Base-by-base conservation (phyloP, 2,329 filamentous ascomycete genomes). In the Claviceps africana region DNA sequence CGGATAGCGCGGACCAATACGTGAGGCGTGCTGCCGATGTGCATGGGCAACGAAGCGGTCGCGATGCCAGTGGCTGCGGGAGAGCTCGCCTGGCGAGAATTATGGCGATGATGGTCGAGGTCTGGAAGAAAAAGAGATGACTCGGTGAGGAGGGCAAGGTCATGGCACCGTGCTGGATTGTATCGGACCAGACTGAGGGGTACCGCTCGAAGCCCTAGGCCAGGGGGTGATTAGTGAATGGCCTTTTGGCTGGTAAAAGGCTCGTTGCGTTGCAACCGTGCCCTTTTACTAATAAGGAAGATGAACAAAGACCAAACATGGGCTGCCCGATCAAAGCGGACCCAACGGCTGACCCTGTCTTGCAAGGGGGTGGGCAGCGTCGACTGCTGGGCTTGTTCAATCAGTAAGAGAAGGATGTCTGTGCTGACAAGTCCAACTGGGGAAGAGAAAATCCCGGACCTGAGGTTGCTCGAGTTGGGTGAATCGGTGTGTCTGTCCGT, bases 171-270 rank as follows among this genome's bases (percentile, higher is more conserved):
- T 68, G 64, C 65, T 69, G 65, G 65, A 66, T 64, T 67, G 65
- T 68, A 67, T 68, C 63, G 65, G 56, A 64, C 63, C 66, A 65
- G 65, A 68, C 64, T 67, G 66, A 69, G 67, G 67, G 67, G 66
- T 68, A 67, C 62, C 42, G 40, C 33, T 46, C 40, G n/a, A 39
- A 33, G 33, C 22, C 43, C n/a, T 25, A 22, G 50, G 33, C 45
- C 44, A 25, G 40, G 50, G 45, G 50, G 28, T 25, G 37, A 42
- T 40, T 19, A 22, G 40, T 43, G 42, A 17, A 43, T 8, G n/a
- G 22, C 11, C 28, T 17, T 48, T 52, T 37, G 37, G 51, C 45
- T 44, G 58, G 60, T 59, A n/a, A 37, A 59, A 58, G 55, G 55
- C 56, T n/a, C n/a, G 56, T 57, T 40, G 19, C 39, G 33, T 37